Percentiles rank a stretch among this genome's conserved stretches.
Evolutionary conservation across 176 grass and related monocot genomes (phyloP).

Genomic region (Neostapfia colusana): DNA sequence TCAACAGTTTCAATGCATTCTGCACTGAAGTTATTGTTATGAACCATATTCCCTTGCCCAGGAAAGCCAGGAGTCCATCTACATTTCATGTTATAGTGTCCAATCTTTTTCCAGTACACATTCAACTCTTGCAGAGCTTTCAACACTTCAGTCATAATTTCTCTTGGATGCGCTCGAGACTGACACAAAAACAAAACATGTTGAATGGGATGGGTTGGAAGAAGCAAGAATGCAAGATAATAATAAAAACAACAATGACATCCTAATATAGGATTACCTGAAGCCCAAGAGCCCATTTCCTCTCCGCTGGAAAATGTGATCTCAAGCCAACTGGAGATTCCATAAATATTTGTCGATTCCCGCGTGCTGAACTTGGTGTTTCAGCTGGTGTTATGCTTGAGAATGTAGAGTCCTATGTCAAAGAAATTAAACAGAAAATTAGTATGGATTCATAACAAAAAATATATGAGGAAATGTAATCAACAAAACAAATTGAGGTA

Average conservation of each 20-base stretch:
- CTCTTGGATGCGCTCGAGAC: slow-evolving; percentile 76
- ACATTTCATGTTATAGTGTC: slow-evolving; percentile 93
- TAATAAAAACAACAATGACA: slow-evolving; percentile 1
- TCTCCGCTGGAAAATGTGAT: slow-evolving; percentile 63
- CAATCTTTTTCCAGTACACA: slow-evolving; percentile 90
- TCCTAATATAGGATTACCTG: slow-evolving; percentile 48
- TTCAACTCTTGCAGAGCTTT: slow-evolving; percentile 75
- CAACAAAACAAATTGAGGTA: neutral
- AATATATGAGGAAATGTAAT: slow-evolving; percentile 15
- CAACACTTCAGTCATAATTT: slow-evolving; percentile 83
- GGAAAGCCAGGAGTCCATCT: slow-evolving; percentile 63
- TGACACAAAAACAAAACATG: slow-evolving; percentile 40
- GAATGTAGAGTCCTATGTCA: slow-evolving; percentile 53
- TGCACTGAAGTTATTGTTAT: slow-evolving; percentile 47
- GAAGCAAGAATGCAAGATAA: neutral
- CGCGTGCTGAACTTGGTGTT: slow-evolving; percentile 50
- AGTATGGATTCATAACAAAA: neutral
- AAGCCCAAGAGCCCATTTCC: slow-evolving; percentile 91
- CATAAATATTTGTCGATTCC: slow-evolving; percentile 57
- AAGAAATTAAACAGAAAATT: slow-evolving; percentile 33
- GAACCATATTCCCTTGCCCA: slow-evolving; percentile 49
- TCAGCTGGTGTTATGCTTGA: slow-evolving; percentile 45
- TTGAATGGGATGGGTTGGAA: neutral
- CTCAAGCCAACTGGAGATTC: slow-evolving; percentile 61
- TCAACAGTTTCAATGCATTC: slow-evolving; percentile 60